phyloP scores from a whole-genome alignment of 2,329 filamentous ascomycete species.

The Monosporascus sp. region DNA sequence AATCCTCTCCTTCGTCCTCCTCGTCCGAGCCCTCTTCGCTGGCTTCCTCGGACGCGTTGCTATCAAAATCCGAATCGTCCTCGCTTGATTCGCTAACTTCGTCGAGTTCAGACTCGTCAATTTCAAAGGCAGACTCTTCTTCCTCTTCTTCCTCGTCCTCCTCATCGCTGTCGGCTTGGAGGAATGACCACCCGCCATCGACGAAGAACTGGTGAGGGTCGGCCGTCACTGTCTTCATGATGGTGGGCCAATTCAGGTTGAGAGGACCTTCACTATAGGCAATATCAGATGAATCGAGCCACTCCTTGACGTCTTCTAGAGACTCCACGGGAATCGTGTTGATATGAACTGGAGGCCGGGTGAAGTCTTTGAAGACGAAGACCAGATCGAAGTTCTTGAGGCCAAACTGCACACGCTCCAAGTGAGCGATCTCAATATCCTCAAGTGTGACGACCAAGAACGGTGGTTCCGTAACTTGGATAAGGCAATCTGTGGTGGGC shows the following conservation, averaged over 20 bases:
- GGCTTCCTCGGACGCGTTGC: constrained; percentile 78
- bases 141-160: constrained; percentile 78
- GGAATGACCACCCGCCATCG: constrained; percentile 92
- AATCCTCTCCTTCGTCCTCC: constrained; percentile 77
- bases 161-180: constrained; percentile 81
- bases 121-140: constrained; percentile 89
- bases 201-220: constrained; percentile 94
- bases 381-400: constrained; percentile 99
- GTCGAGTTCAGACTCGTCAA: constrained; percentile 79
- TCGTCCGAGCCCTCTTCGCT: constrained; percentile 67
- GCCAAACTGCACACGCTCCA: constrained; percentile 94
- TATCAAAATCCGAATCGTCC: constrained; percentile 89
- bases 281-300: constrained; percentile 93
- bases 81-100: constrained; percentile 71
- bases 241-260: constrained; percentile 97
- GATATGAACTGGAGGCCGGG: constrained; percentile 83
- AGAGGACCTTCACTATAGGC: constrained; percentile 90
- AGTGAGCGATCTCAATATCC: constrained; percentile 91
- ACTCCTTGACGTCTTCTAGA: constrained; percentile 93
- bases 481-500: constrained; percentile 92
- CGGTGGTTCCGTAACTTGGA: constrained; percentile 93
- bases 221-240: constrained; percentile 97
- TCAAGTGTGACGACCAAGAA: constrained; percentile 94
- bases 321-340: constrained; percentile 98
- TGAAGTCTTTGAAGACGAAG: constrained; percentile 96